Evolutionary conservation across 495 filamentous ascomycete genomes (phyloP).

Genomic region (Neurospora africana): DNA sequence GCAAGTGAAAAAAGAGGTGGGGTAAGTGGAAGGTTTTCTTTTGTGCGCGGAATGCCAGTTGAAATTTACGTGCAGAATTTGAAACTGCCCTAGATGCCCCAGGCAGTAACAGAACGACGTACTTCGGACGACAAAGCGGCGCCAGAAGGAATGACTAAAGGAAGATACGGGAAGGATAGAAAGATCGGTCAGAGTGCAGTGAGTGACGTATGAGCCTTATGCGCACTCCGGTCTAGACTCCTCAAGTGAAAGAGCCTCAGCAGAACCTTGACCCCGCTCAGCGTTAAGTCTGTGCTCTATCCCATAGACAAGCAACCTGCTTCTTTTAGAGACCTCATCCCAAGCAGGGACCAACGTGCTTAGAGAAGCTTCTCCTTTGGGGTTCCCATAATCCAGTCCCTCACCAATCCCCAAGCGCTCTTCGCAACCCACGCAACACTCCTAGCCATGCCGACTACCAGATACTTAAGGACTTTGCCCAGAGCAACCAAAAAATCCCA

Average conservation of each 20-base stretch:
- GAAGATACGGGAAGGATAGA: not conserved
- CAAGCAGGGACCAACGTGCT: not conserved
- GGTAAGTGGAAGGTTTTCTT: rapidly evolving
- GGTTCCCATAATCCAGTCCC: not conserved
- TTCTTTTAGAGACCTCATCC: not conserved
- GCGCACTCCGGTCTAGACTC: not conserved
- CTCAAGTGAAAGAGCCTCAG: not conserved
- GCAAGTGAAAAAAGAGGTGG: not conserved
- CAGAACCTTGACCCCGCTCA: not conserved
- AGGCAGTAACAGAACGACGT: not conserved
- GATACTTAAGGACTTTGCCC: not conserved
- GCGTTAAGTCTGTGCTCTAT: not conserved
- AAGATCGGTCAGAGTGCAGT: not conserved
- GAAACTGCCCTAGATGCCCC: not conserved
- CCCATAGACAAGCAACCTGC: not conserved
- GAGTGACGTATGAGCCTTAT: not conserved
- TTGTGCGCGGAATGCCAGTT: not conserved
- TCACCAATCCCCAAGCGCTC: not conserved
- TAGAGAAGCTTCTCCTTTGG: not conserved
- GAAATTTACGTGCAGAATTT: not conserved
- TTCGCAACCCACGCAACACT: not conserved
- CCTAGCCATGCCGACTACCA: not conserved
- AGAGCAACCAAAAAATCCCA: not conserved
- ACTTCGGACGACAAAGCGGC: not conserved
- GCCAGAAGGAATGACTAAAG: not conserved